Conservation (phyloP, 345 rosid species). For the Boechera retrofracta region DNA sequence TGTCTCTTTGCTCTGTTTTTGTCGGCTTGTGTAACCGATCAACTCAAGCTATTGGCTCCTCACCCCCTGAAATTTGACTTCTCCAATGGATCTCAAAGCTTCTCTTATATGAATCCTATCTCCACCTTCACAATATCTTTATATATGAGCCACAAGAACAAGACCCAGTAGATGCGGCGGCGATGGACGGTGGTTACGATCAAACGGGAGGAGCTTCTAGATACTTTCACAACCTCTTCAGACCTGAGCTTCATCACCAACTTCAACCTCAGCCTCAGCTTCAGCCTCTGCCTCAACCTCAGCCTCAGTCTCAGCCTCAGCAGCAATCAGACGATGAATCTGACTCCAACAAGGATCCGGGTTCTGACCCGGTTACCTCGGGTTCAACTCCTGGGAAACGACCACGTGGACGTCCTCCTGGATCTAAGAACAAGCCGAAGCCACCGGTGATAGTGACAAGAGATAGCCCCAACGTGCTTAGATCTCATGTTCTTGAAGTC, state of each 20-base stretch:
- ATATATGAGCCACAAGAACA: slow-evolving; percentile 33
- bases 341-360: slow-evolving; percentile 44
- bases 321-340: slow-evolving; percentile 47
- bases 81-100: slow-evolving; percentile 31
- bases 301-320: slow-evolving; percentile 12
- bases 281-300: slow-evolving; percentile 28
- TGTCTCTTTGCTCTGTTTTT: slow-evolving; percentile 45
- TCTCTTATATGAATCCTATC: slow-evolving; percentile 30
- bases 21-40: slow-evolving; percentile 50
- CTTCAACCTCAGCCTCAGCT: slow-evolving; percentile 38
- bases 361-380: slow-evolving; percentile 43
- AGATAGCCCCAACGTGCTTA: slow-evolving; percentile 78
- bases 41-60: slow-evolving; percentile 46
- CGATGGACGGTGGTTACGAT: slow-evolving; percentile 49
- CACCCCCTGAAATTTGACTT: slow-evolving; percentile 43
- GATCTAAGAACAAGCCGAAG: slow-evolving; percentile 77
- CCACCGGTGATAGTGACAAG: slow-evolving; percentile 74
- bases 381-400: slow-evolving; percentile 52
- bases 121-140: slow-evolving; percentile 28
- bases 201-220: slow-evolving; percentile 43
- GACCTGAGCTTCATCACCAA: slow-evolving; percentile 55
- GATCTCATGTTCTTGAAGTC: slow-evolving; percentile 76
- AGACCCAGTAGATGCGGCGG: slow-evolving; percentile 35
- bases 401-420: slow-evolving; percentile 81
- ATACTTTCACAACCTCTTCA: slow-evolving; percentile 54